Percentiles rank a stretch among this genome's conserved stretches.
phyloP scores from a whole-genome alignment of 2,329 filamentous ascomycete species.

The Ophiostoma sp. region DNA sequence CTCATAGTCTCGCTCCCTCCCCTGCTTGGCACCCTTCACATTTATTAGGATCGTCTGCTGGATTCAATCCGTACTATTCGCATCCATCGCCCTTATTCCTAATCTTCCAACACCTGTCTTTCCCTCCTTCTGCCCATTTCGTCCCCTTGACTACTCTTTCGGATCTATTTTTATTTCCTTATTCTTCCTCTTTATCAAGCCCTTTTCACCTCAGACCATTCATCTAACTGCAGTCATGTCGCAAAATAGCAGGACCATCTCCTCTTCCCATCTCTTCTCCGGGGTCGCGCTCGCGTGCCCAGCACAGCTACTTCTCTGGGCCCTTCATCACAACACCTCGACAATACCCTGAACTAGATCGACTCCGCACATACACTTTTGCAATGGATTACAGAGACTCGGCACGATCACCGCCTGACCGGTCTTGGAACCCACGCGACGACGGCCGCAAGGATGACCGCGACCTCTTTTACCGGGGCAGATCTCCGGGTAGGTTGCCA shows the following conservation, averaged over 20 bases:
- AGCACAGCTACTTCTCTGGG: too few relatives aligned
- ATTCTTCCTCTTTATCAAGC: constrained; percentile 34
- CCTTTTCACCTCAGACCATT: constrained; percentile 26
- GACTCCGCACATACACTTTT: constrained; percentile 5
- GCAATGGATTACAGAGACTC: constrained; percentile 54
- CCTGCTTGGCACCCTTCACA: background rate
- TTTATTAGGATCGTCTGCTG: background rate
- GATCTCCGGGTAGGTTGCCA: constrained; percentile 60
- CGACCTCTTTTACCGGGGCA: constrained; percentile 59
- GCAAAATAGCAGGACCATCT: constrained; percentile 45
- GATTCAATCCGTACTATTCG: constrained; percentile 15
- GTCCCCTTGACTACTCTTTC: constrained; percentile 36
- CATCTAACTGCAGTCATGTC: constrained; percentile 52
- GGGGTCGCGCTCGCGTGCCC: background rate
- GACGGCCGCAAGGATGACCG: constrained; percentile 51
- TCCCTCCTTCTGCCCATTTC: constrained; percentile 28
- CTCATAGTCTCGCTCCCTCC: too few relatives aligned
- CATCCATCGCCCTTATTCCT: constrained; percentile 15
- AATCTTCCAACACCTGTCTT: constrained; percentile 15
- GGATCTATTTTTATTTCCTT: background rate
- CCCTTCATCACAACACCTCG: background rate
- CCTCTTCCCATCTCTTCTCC: constrained; percentile 16
- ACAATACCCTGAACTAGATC: background rate
- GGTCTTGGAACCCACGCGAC: constrained; percentile 48
- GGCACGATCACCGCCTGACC: constrained; percentile 49